Evolutionary conservation across 1,284 basidiomycete genomes (phyloP).

Genomic region (Caloboletus firmus): DNA sequence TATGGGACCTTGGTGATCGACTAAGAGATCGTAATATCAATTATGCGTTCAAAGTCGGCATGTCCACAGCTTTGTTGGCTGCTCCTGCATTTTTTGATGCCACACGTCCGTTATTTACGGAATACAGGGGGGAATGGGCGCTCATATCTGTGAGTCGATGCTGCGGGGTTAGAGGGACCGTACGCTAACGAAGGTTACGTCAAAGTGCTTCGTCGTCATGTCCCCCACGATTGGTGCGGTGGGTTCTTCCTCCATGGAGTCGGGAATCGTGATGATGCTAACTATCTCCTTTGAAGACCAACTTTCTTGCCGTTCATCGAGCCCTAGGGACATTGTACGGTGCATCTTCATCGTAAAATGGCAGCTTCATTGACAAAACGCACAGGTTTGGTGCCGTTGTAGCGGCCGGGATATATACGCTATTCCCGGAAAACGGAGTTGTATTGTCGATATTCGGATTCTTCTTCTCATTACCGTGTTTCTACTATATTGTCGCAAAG

Average conservation of each 20-base stretch:
- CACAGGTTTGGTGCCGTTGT: constrained; percentile 74
- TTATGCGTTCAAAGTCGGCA: constrained; percentile 87
- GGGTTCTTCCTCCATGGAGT: constrained; percentile 31
- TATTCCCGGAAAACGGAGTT: constrained; percentile 77
- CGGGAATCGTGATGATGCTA: constrained; percentile 8
- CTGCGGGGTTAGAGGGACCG: constrained; percentile 8
- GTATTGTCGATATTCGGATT: constrained; percentile 83
- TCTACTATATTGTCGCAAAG: constrained; percentile 83
- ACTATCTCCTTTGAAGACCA: constrained; percentile 57
- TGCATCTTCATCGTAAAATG: background rate
- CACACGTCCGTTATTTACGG: constrained; percentile 77
- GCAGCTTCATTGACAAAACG: constrained; percentile 5
- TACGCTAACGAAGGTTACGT: constrained; percentile 9
- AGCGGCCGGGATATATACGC: constrained; percentile 68
- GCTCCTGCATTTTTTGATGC: constrained; percentile 82
- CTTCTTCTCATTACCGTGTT: constrained; percentile 91
- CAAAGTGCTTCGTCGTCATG: constrained; percentile 83
- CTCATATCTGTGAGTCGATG: constrained; percentile 71
- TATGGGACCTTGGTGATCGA: constrained; percentile 78
- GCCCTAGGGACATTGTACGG: constrained; percentile 80
- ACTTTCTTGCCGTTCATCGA: constrained; percentile 76
- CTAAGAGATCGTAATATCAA: constrained; percentile 77
- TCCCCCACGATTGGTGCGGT: constrained; percentile 86
- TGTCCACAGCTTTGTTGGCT: constrained; percentile 78
- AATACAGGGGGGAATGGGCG: constrained; percentile 92